Conservation (phyloP, 2,329 filamentous ascomycete species). For the Monosporascus ibericus region DNA sequence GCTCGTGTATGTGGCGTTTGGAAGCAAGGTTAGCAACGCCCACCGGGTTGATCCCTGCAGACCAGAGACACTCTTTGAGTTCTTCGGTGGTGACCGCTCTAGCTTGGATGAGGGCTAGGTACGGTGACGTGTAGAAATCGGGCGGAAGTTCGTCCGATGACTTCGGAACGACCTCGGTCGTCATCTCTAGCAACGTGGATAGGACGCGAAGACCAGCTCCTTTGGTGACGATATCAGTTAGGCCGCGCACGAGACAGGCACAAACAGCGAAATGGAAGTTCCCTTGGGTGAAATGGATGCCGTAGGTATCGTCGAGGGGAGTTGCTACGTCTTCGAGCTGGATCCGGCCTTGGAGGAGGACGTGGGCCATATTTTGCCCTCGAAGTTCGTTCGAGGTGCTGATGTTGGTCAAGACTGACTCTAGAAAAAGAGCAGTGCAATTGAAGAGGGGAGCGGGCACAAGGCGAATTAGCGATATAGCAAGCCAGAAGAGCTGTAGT, state of each 20-base stretch:
- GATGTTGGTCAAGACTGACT: conserved; percentile 59
- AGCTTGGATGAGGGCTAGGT: conserved; percentile 54
- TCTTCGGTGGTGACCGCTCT: conserved; percentile 53
- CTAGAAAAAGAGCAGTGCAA: conserved; percentile 58
- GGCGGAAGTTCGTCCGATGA: conserved; percentile 24
- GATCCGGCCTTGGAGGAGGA: conserved; percentile 54
- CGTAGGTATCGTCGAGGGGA: conserved; percentile 58
- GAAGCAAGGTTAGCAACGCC: conserved; percentile 33
- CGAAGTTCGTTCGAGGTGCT: conserved; percentile 54
- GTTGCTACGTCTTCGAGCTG: conserved; percentile 57
- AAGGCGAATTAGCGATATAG: conserved; percentile 58
- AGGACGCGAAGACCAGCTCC: conserved; percentile 53
- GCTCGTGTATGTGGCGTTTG: conserved; percentile 35
- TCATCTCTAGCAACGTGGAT: conserved; percentile 54
- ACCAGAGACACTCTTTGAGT: conserved; percentile 57
- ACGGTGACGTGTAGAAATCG: conserved; percentile 43
- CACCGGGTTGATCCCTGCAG: conserved; percentile 45
- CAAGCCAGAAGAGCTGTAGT: conserved; percentile 64
- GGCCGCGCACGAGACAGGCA: conserved; percentile 56
- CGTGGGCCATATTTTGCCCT: conserved; percentile 51
- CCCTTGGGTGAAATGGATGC: conserved; percentile 57
- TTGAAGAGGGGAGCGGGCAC: conserved; percentile 60
- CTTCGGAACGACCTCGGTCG: conserved; percentile 29
- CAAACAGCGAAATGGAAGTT: conserved; percentile 64
- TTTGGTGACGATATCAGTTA: conserved; percentile 57